phyloP scores from a whole-genome alignment of 345 rosid species.

The Draba incana region DNA sequence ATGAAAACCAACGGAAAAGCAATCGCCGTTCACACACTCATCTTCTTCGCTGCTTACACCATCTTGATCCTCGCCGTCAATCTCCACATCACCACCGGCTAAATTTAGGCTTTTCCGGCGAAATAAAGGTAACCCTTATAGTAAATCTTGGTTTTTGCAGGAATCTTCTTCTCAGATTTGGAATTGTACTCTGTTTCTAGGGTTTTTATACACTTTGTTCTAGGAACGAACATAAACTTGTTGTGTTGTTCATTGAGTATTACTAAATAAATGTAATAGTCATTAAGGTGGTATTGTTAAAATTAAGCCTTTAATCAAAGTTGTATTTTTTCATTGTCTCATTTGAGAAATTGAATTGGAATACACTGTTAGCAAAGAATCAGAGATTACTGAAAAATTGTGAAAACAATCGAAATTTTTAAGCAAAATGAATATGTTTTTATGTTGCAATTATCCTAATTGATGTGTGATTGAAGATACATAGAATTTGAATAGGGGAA shows the following conservation, averaged over 20 bases:
- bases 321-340: not conserved
- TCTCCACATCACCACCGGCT: constrained; percentile 90
- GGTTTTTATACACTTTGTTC: constrained; percentile 21
- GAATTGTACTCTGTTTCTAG: constrained; percentile 1
- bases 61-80: constrained; percentile 74
- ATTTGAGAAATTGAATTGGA: not conserved
- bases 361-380: no score
- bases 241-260: constrained; percentile 7
- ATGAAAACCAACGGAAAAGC: constrained; percentile 95
- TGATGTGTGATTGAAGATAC: constrained; percentile 7
- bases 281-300: constrained; percentile 16
- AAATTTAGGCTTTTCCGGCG: not conserved
- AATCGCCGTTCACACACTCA: constrained; percentile 75
- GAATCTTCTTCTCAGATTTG: constrained; percentile 34
- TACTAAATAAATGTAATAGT: constrained; percentile 9
- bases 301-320: not conserved
- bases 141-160: constrained; percentile 11
- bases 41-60: constrained; percentile 83
- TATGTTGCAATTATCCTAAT: not conserved
- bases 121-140: constrained; percentile 33
- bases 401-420: not conserved
- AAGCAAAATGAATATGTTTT: constrained; percentile 9
- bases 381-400: not conserved
- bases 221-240: not conserved
- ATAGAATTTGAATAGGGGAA: not conserved